These are phyloP conservation scores for Ganoderma resinaceum DNA, from an alignment of 1,284 basidiomycete genomes.

Conservation along the genomic window DNA sequence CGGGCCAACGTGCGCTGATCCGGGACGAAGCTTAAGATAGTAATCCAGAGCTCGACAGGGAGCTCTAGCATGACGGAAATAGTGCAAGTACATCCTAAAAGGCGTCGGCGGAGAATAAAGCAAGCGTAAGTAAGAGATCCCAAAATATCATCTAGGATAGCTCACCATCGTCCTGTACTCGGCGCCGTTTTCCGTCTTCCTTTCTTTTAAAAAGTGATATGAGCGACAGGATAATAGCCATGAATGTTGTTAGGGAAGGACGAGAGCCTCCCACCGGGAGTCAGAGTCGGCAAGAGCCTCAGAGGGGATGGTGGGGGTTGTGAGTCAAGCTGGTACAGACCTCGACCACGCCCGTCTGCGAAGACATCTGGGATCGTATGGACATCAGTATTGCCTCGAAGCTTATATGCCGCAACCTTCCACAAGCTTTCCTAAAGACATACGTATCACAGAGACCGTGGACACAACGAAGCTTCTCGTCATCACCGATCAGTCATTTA, in stretches of 20 bases:
- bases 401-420: not conserved
- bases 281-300: not conserved
- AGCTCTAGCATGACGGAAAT: not conserved
- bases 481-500: not conserved
- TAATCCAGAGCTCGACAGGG: not conserved
- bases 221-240: not conserved
- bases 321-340: not conserved
- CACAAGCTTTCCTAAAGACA: not conserved
- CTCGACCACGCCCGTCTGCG: not conserved
- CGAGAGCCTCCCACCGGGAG: not conserved
- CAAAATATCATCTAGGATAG: not conserved
- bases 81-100: not conserved
- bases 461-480: not conserved
- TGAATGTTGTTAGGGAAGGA: not conserved
- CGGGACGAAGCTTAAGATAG: not conserved
- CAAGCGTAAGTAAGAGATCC: not conserved
- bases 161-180: not conserved
- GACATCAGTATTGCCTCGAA: conserved; percentile 1
- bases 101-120: not conserved
- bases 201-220: not conserved
- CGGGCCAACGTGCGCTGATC: not conserved
- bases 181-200: not conserved
- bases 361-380: not conserved
- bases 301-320: not conserved
- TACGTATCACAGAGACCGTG: not conserved